Base-by-base conservation (phyloP, 768 basidiomycete species). In the Clavulina sp. region DNA sequence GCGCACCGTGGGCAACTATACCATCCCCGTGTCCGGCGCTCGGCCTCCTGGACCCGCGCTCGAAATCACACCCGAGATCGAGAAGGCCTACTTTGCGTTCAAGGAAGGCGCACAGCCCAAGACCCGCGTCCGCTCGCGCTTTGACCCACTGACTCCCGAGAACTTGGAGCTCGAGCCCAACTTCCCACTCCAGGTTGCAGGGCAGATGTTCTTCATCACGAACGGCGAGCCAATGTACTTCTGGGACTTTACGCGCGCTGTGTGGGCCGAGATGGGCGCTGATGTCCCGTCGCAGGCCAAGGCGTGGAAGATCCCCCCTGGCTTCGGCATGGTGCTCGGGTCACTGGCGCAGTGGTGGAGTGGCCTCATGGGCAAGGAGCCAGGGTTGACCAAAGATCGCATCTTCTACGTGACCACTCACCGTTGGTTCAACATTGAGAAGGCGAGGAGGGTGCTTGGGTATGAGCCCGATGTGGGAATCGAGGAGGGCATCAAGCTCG, bases 211-310 rank as follows among this genome's bases (percentile, higher is more conserved):
- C 70, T 93, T 89, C 73, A 85, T 99, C 66, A 92, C 91, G 52
- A 97, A 97, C 61, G 89, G 91, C 56, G 92, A 97, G 62, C 93
- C 92, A 2, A 73, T 80, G 52, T 86, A 87, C 65, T 96, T 96
- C 70, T 99, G 93, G 93, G 91, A 95, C 67, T 80, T 93, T 60
- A 72, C 80, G 29, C 75, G 87, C 4, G 65, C 74, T 2, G 66
- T 95, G n/a, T 97, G 87, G 88, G 84, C 51, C 59, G 38, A 16
- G 77, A 78, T 61, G 68, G 70, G 46, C 64, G 59, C 30, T 62
- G n/a, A n/a, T n/a, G n/a, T n/a, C n/a, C n/a, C n/a, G 69, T 56
- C 72, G 58, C 54, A 61, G 74, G 58, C 62, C 66, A 21, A 48
- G 59, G 60, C 62, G 51, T 9, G 13, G 26, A 46, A 16, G 26